Evolutionary conservation across 306 rosid genomes (phyloP).

Genomic region (Pyrus pyrifolia): DNA sequence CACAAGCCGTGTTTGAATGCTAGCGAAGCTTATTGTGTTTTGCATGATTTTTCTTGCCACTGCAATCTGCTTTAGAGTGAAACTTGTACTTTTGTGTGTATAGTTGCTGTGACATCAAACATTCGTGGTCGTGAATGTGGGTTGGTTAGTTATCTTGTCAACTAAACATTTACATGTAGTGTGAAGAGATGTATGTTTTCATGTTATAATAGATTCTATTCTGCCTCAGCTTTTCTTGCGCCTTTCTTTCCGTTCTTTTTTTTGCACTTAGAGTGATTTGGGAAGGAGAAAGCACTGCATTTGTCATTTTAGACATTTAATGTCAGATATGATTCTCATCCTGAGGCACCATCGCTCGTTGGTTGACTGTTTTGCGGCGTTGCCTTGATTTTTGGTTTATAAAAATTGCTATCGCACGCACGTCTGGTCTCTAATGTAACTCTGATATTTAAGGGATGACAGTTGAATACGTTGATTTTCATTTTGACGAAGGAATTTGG

Average conservation of each 20-base stretch:
- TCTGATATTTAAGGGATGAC: no score
- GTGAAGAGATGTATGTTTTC: neutral
- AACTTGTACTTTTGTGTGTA: slow-evolving; percentile 17
- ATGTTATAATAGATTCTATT: neutral
- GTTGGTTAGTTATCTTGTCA: neutral
- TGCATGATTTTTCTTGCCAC: slow-evolving; percentile 12
- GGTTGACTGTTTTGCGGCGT: neutral
- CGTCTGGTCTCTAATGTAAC: no score
- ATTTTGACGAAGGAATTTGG: no score
- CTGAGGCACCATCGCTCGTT: neutral
- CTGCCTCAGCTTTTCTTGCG: neutral
- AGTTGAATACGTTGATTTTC: no score
- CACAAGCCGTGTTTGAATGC: slow-evolving; percentile 4
- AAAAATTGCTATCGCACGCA: no score
- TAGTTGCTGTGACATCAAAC: neutral
- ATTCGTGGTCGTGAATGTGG: neutral
- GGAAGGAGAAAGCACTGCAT: neutral
- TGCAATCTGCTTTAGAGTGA: slow-evolving; percentile 4
- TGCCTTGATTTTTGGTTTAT: neutral
- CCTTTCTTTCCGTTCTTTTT: neutral
- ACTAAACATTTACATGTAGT: neutral
- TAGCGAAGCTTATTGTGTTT: slow-evolving; percentile 7
- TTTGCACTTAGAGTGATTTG: neutral
- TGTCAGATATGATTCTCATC: neutral
- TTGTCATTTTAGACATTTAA: neutral